Evolutionary conservation across 176 grass and related monocot genomes (phyloP).

Genomic region (Triticum aestivum): DNA sequence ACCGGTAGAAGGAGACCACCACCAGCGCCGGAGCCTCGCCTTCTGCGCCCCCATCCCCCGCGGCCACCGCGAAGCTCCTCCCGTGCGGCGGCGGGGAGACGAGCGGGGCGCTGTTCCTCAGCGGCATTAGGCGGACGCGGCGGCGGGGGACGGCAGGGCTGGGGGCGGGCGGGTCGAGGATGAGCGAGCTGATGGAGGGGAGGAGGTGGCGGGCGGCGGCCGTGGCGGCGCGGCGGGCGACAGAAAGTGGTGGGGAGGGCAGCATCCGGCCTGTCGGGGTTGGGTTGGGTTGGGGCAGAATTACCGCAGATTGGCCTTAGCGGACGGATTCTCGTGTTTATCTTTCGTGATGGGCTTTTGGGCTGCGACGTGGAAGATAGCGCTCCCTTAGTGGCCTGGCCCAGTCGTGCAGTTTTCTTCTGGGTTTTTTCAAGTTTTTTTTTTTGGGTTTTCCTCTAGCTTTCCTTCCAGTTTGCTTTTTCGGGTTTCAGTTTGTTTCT

Average conservation of each 20-base stretch:
- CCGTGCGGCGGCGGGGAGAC: constrained; percentile 17
- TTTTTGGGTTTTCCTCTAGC: too few relatives aligned
- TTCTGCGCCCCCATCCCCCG: not conserved
- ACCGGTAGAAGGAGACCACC: constrained; percentile 87
- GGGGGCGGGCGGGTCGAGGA: not conserved
- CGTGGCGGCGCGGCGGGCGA: constrained; percentile 38
- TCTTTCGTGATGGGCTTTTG: not conserved
- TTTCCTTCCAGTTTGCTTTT: too few relatives aligned
- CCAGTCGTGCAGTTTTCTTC: too few relatives aligned
- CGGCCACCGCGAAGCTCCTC: constrained; percentile 33
- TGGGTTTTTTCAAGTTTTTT: too few relatives aligned
- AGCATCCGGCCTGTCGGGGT: constrained; percentile 31
- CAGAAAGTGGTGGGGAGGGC: constrained; percentile 41
- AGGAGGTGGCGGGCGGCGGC: constrained; percentile 27
- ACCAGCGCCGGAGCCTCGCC: constrained; percentile 32
- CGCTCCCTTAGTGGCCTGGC: too few relatives aligned
- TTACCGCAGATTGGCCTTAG: not conserved
- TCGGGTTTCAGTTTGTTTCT: too few relatives aligned
- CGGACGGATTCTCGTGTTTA: not conserved
- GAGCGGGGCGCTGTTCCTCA: not conserved
- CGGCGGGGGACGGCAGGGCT: not conserved
- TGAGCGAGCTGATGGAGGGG: constrained; percentile 3
- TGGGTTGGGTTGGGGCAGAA: not conserved
- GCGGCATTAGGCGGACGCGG: constrained; percentile 29
- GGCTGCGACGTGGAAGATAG: not conserved